Evolutionary conservation across 2,329 filamentous ascomycete species (phyloP).

Genomic region (Purpureocillium lavendulum): DNA sequence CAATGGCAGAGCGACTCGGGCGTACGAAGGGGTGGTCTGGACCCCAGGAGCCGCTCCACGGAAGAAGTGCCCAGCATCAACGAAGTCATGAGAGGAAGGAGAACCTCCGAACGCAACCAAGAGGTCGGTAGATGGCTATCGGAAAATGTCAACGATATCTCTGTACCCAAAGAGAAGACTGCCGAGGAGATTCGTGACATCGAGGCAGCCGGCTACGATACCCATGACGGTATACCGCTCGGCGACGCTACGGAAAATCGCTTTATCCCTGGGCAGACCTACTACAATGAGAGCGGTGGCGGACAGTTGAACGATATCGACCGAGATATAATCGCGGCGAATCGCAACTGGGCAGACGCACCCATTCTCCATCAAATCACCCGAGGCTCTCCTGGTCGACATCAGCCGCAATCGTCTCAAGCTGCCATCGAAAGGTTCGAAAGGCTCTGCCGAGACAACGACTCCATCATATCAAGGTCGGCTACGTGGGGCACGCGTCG

Average conservation of each 20-base stretch:
- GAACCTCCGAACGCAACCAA: conserved; percentile 36
- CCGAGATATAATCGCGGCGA: conserved; percentile 38
- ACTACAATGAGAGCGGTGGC: conserved; percentile 32
- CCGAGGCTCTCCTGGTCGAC: conserved; percentile 15
- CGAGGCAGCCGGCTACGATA: conserved; percentile 16
- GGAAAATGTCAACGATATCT: conserved; percentile 19
- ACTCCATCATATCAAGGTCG: conserved; percentile 51
- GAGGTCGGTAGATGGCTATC: conserved; percentile 44
- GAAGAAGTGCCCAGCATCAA: conserved; percentile 40
- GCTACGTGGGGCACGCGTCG: conserved; percentile 65
- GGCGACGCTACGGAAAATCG: conserved; percentile 42
- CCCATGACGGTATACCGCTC: conserved; percentile 34
- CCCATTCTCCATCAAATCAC: conserved; percentile 39
- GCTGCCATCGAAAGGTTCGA: conserved; percentile 46
- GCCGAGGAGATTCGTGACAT: conserved; percentile 14
- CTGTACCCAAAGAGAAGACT: conserved; percentile 15
- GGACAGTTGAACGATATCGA: conserved; percentile 37
- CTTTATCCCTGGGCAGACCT: conserved; percentile 38
- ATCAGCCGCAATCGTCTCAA: conserved; percentile 43
- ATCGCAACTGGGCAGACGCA: conserved; percentile 40
- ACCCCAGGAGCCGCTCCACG: conserved; percentile 33
- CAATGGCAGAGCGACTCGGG: conserved; percentile 29
- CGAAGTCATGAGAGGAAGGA: conserved; percentile 32
- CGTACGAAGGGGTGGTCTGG: conserved; percentile 37
- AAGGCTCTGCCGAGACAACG: conserved; percentile 43